Percentiles rank a stretch among this genome's conserved stretches.
These are phyloP conservation scores for Paralagenidium karlingii DNA, from an alignment of 352 stramenopile genomes.

Conservation along the genomic window DNA sequence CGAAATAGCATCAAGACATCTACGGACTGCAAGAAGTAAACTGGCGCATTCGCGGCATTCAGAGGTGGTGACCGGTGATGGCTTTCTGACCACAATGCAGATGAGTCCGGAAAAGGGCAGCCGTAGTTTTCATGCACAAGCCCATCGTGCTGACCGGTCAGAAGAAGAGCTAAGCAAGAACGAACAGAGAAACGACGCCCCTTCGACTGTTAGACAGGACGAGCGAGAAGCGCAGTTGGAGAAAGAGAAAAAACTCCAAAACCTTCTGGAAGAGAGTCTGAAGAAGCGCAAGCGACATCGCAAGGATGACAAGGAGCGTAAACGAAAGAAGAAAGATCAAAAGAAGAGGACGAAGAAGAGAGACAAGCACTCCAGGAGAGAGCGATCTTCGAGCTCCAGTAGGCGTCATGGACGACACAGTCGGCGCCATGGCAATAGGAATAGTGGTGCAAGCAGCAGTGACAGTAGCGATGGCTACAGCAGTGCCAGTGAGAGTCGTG, in stretches of 20 bases:
- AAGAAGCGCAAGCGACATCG: too few relatives aligned
- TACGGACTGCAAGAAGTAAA: conserved; percentile 12
- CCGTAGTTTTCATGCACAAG: conserved; percentile 8
- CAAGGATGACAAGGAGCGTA: too few relatives aligned
- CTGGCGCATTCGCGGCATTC: conserved; percentile 7
- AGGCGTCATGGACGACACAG: conserved; percentile 2
- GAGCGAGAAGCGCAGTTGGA: too few relatives aligned
- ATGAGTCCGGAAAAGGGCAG: conserved; percentile 2
- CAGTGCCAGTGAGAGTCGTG: conserved; percentile 2
- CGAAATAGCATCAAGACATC: conserved; percentile 2
- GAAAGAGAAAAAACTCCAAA: too few relatives aligned
- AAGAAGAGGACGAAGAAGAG: conserved; percentile 15
- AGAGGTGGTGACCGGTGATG: too few relatives aligned
- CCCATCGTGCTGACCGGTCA: conserved; percentile 3
- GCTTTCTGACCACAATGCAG: too few relatives aligned
- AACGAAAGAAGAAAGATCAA: conserved; percentile 17
- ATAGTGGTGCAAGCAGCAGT: conserved; percentile 3
- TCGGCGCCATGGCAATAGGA: not conserved
- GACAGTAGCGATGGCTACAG: conserved; percentile 1
- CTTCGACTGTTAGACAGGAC: too few relatives aligned
- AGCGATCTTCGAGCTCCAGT: too few relatives aligned
- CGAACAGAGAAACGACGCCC: too few relatives aligned
- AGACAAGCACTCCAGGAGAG: too few relatives aligned
- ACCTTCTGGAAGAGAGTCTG: too few relatives aligned
- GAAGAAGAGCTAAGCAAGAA: conserved; percentile 1